These are phyloP conservation scores for Flammula alnicola DNA, from an alignment of 1,284 basidiomycete genomes.

Conservation along the genomic window DNA sequence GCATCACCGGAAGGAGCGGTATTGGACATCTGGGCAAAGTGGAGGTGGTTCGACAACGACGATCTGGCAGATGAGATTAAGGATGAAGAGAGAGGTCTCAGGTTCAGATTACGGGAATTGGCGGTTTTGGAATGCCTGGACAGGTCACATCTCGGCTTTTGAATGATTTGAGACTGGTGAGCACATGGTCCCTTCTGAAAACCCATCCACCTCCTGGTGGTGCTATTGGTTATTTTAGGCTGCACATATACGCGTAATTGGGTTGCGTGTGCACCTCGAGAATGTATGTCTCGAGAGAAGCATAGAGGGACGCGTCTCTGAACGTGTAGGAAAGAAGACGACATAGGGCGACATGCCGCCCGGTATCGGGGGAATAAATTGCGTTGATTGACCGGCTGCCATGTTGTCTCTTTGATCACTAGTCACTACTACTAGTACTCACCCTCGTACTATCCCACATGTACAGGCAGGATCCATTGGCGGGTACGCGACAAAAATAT, in stretches of 20 bases:
- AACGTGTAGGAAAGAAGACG: slow-evolving; percentile 22
- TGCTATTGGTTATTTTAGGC: slow-evolving; percentile 12
- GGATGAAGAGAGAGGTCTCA: slow-evolving; percentile 17
- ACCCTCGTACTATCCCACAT: no score
- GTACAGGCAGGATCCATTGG: no score
- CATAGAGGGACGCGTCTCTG: slow-evolving; percentile 18
- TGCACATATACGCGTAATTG: slow-evolving; percentile 15
- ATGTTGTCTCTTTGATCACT: neutral
- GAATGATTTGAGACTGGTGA: slow-evolving; percentile 19
- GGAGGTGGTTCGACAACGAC: slow-evolving; percentile 16
- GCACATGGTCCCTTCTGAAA: slow-evolving; percentile 21
- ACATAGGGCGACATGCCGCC: slow-evolving; percentile 13
- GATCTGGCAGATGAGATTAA: slow-evolving; percentile 23
- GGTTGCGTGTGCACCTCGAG: slow-evolving; percentile 3
- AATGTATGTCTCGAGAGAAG: slow-evolving; percentile 4
- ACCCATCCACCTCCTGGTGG: slow-evolving; percentile 6
- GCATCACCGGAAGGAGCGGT: slow-evolving; percentile 20
- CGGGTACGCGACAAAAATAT: no score
- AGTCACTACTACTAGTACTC: no score
- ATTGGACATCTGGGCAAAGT: slow-evolving; percentile 22
- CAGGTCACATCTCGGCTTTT: slow-evolving; percentile 17
- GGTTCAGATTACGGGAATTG: slow-evolving; percentile 19
- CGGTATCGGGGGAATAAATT: neutral
- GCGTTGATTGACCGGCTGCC: neutral
- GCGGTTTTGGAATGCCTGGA: slow-evolving; percentile 21